Evolutionary conservation across 2,329 filamentous ascomycete genomes (phyloP).

Genomic region (Penicillium occitanis): DNA sequence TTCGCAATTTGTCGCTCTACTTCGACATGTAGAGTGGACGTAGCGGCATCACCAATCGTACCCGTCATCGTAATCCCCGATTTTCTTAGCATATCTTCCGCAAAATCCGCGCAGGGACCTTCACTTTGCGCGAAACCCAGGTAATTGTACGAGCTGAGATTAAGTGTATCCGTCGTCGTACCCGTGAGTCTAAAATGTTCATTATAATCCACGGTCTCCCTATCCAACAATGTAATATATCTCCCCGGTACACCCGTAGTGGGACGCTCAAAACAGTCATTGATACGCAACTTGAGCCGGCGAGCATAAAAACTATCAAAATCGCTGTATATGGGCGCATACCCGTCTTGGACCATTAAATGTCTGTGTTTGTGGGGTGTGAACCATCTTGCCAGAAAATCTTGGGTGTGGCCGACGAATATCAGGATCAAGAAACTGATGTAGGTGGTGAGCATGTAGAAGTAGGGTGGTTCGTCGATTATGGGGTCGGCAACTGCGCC

Average conservation of each 20-base stretch:
- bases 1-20: slow-evolving; percentile 82
- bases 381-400: slow-evolving; percentile 93
- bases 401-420: slow-evolving; percentile 84
- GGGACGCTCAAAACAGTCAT: slow-evolving; percentile 89
- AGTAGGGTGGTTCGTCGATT: slow-evolving; percentile 91
- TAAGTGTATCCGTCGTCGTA: slow-evolving; percentile 85
- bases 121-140: slow-evolving; percentile 95
- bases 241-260: slow-evolving; percentile 88
- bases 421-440: slow-evolving; percentile 94
- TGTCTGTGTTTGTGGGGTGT: slow-evolving; percentile 77
- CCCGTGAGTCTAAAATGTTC: slow-evolving; percentile 79
- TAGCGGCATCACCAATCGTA: slow-evolving; percentile 76
- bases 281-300: slow-evolving; percentile 83
- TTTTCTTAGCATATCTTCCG: slow-evolving; percentile 76
- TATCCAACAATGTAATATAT: slow-evolving; percentile 85
- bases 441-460: slow-evolving; percentile 90
- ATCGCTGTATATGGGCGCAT: slow-evolving; percentile 89
- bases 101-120: slow-evolving; percentile 86
- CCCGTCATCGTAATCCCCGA: slow-evolving; percentile 79
- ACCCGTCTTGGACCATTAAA: slow-evolving; percentile 76
- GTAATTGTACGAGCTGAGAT: slow-evolving; percentile 98
- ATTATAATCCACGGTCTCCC: slow-evolving; percentile 77
- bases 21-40: slow-evolving; percentile 76
- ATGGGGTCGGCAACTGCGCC: slow-evolving; percentile 73
- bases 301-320: slow-evolving; percentile 97